phyloP scores from a whole-genome alignment of 2,329 filamentous ascomycete genomes.

The Paracoccidioides brasiliensis region DNA sequence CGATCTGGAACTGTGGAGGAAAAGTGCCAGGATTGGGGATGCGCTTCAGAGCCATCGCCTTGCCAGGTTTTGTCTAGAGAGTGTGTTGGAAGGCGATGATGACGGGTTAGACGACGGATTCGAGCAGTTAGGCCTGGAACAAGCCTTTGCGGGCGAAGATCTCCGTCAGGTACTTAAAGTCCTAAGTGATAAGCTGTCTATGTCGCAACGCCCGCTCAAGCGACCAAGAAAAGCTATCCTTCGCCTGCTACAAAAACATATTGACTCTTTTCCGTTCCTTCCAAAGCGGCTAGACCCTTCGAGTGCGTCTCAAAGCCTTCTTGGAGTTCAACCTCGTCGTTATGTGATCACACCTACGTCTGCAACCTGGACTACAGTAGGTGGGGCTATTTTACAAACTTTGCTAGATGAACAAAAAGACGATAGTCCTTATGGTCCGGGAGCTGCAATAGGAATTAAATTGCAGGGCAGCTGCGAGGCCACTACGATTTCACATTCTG shows the following conservation, averaged over 20 bases:
- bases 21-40: conserved; percentile 44
- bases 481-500: background rate
- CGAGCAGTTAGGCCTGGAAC: conserved; percentile 46
- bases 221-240: conserved; percentile 40
- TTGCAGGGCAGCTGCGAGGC: conserved; percentile 24
- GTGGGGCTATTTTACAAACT: conserved; percentile 35
- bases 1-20: conserved; percentile 51
- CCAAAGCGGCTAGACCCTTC: conserved; percentile 12
- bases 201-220: conserved; percentile 38
- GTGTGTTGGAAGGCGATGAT: conserved; percentile 49
- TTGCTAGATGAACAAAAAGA: conserved; percentile 30
- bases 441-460: conserved; percentile 29
- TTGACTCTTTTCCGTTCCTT: conserved; percentile 41
- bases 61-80: conserved; percentile 49
- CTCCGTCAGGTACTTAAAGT: conserved; percentile 36
- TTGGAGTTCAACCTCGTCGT: conserved; percentile 25
- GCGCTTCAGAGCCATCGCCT: conserved; percentile 46
- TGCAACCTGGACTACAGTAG: conserved; percentile 36
- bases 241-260: conserved; percentile 38
- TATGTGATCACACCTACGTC: conserved; percentile 25
- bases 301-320: conserved; percentile 16
- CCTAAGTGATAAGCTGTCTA: conserved; percentile 43
- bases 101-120: conserved; percentile 41
- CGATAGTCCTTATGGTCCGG: conserved; percentile 17
- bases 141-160: conserved; percentile 40